Evolutionary conservation across 805 yeast genomes (phyloP), one percentile per base, ranked within the genome.

Genomic region (Saccharomyces cerevisiae): DNA sequence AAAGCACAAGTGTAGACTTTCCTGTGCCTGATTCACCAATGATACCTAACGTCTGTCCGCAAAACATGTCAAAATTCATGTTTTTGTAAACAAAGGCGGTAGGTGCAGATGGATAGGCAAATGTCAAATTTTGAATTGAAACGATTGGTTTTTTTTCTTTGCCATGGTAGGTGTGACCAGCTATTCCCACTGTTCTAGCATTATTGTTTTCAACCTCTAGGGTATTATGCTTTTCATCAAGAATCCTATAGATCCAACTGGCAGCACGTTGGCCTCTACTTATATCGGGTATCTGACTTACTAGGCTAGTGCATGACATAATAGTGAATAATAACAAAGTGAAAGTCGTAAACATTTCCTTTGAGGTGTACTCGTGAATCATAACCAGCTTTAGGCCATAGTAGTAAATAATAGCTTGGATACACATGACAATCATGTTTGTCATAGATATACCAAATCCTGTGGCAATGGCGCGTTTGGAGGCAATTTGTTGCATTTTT

Each of bases 21-120:
- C 99, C 99, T 13, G 85, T 79, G 0, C 99, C 99, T 1, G 97
- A 88, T 36, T 79, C 82, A 0, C 99, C 99, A 2, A 84, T 80
- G 1, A 94, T 68, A 0, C 88, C 94, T 22, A 86, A 73, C 0
- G 79, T 73, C 53, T 81, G 80, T 21, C 80, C 79, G 10, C 70
- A 61, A 0, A 62, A 29, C 1, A 91, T 65, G 0, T 55, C 47
- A 31, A 85, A 70, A 9, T 69, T 67, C 6, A 87, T 60, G 30
- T 76, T 61, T 1, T 71, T 68, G 31, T 85, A 72, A 2, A 79
- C 71, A 6, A 53, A 53, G 3, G 62, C 57, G 5, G 56, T 55
- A 2, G 70, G 67, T 1, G 65, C 52, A 0, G 68, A 55, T 2
- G 81, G 76, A 59, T 84, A 85, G 0, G 73, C 53, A 67, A 85